phyloP scores from a whole-genome alignment of 345 rosid genomes.

The Gossypium thurberi region DNA sequence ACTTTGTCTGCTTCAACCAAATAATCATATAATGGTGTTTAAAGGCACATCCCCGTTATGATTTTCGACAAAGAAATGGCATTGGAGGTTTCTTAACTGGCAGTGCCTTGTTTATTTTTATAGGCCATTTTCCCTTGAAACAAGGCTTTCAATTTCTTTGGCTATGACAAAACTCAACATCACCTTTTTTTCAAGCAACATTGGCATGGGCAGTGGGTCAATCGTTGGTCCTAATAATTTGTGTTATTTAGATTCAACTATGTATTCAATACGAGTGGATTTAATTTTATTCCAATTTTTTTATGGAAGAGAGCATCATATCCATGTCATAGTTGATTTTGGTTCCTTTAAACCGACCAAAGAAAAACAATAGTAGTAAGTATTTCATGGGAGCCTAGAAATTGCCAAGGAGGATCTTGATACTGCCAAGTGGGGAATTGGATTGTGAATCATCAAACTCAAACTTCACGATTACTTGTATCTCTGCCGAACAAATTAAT shows the following conservation, averaged over 20 bases:
- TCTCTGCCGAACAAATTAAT: constrained; percentile 16
- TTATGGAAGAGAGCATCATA: constrained; percentile 14
- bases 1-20: neutral
- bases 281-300: no score
- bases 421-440: constrained; percentile 25
- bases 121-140: constrained; percentile 35
- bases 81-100: constrained; percentile 30
- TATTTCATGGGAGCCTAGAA: neutral
- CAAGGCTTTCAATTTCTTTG: constrained; percentile 41
- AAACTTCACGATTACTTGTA: constrained; percentile 12
- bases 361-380: neutral
- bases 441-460: constrained; percentile 24
- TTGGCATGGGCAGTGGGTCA: constrained; percentile 16
- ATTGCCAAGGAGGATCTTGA: neutral
- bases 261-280: no score
- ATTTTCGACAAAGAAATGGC: constrained; percentile 35
- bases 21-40: constrained; percentile 20
- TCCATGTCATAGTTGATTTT: neutral
- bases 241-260: neutral
- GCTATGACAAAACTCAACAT: constrained; percentile 31
- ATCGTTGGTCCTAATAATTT: constrained; percentile 21
- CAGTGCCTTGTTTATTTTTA: constrained; percentile 19
- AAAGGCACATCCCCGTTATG: constrained; percentile 25
- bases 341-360: constrained; percentile 8
- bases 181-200: constrained; percentile 33